phyloP scores from a whole-genome alignment of 345 rosid genomes.

The Euclidium syriacum region DNA sequence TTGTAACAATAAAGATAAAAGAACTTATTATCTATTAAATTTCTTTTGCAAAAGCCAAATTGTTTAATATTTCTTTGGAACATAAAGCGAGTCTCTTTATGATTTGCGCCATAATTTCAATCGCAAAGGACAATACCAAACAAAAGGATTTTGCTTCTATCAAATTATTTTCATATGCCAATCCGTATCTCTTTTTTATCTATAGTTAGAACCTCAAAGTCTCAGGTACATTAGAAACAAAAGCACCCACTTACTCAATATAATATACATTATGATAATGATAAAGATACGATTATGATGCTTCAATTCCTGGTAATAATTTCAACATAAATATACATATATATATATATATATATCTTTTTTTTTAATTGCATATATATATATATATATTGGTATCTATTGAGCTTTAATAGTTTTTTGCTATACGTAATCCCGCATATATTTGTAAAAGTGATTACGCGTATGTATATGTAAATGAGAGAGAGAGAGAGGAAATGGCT shows the following conservation, averaged over 20 bases:
- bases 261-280: not conserved
- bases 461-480: too few relatives aligned
- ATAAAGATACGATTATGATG: slow-evolving; percentile 4
- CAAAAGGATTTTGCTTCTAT: slow-evolving; percentile 22
- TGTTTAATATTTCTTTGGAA: slow-evolving; percentile 24
- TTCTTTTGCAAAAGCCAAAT: slow-evolving; percentile 23
- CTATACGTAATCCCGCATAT: too few relatives aligned
- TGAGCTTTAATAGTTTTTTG: too few relatives aligned
- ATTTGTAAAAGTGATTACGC: too few relatives aligned
- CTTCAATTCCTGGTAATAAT: not conserved
- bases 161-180: not conserved
- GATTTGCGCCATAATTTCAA: slow-evolving; percentile 1
- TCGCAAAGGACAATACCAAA: slow-evolving; percentile 26
- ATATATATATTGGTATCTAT: too few relatives aligned
- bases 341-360: too few relatives aligned
- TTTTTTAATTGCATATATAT: too few relatives aligned
- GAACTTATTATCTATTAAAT: not conserved
- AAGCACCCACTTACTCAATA: slow-evolving; percentile 19
- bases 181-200: slow-evolving; percentile 25
- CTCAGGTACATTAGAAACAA: slow-evolving; percentile 34
- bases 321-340: not conserved
- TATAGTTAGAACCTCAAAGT: slow-evolving; percentile 24
- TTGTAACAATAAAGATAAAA: slow-evolving; percentile 18
- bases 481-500: too few relatives aligned
- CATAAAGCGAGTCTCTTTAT: slow-evolving; percentile 24